Base-by-base conservation (phyloP, 495 filamentous ascomycete genomes). In the Penicillium riverlandense region DNA sequence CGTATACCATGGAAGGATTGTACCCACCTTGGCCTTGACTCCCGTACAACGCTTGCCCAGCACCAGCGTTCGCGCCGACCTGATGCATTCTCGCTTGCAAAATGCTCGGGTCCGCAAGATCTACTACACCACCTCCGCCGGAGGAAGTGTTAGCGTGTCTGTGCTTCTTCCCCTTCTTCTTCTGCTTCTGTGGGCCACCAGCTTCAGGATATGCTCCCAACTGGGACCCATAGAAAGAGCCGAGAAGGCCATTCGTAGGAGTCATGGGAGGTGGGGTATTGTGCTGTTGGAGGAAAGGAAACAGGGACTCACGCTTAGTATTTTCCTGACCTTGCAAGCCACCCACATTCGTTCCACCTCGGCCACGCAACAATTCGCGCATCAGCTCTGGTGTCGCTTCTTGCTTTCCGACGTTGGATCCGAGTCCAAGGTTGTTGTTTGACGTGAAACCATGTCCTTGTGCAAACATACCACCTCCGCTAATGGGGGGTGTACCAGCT, bases 131-230 rank as follows among this genome's bases (percentile, higher is more conserved):
- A 76, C 88, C 88, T 79, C 88, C 88, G 79, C 87, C 91, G 82
- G 89, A 92, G 86, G 89, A 95, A 91, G 90, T 95, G 86, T 95
- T 94, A 92, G 90, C 90, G 84, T 95, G 88, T 84, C 88, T 94
- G 75, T 94, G 89, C 85, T 94, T 92, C 83, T 94, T 95, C 80
- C 87, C 88, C 86, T 95, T 95, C 86, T 95, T 95, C 86, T 92
- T 95, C 81, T 90, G 85, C 84, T 95, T 95, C 75, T 79, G 76
- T 63, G 82, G 79, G 71, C 81, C 49, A 41, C 57, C 84, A 76
- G 82, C 80, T 63, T 90, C 88, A 77, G 87, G 82, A 74, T 81
- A 83, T 69, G 78, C 75, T 74, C 86, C 85, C 74, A 83, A 67
- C 78, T 85, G 88, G 65, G 83, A 68, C 75, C 84, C 86, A 77